phyloP scores from a whole-genome alignment of 495 filamentous ascomycete species.

The Achaetomiella virescens region DNA sequence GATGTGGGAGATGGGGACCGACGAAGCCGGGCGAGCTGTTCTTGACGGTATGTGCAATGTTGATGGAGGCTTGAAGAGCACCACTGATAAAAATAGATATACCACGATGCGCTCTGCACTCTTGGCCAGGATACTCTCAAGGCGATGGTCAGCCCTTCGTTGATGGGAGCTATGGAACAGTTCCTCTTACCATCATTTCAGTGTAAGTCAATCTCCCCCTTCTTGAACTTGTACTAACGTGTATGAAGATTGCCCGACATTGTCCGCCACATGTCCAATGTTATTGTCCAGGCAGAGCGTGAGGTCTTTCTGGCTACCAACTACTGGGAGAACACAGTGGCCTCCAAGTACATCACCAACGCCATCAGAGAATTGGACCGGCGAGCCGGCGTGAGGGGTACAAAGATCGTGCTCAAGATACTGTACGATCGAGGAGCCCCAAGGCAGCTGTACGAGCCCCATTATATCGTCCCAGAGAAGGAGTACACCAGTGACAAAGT shows the following conservation, averaged over 20 bases:
- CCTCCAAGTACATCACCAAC: constrained; percentile 60
- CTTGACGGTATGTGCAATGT: constrained; percentile 41
- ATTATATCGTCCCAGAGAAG: constrained; percentile 51
- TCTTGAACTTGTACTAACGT: background rate
- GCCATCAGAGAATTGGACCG: constrained; percentile 61
- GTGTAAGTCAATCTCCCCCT: constrained; percentile 31
- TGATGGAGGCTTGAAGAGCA: no score
- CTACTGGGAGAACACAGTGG: constrained; percentile 65
- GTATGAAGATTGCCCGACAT: constrained; percentile 55
- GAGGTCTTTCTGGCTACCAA: constrained; percentile 71
- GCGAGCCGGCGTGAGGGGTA: constrained; percentile 53
- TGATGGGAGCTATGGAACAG: constrained; percentile 61
- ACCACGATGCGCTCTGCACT: constrained; percentile 57
- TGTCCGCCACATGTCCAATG: constrained; percentile 65
- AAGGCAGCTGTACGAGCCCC: constrained; percentile 57
- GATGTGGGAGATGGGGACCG: constrained; percentile 64
- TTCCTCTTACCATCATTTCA: constrained; percentile 65
- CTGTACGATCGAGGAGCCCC: constrained; percentile 67
- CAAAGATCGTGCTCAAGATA: constrained; percentile 61
- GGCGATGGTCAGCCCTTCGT: constrained; percentile 58
- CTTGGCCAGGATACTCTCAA: constrained; percentile 50
- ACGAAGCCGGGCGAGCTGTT: constrained; percentile 61
- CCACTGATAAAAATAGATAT: constrained; percentile 41
- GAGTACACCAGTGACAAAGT: constrained; percentile 53
- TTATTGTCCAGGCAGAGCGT: constrained; percentile 63